phyloP scores from a whole-genome alignment of 2,329 filamentous ascomycete species.

The Fusarium sarcochroum region DNA sequence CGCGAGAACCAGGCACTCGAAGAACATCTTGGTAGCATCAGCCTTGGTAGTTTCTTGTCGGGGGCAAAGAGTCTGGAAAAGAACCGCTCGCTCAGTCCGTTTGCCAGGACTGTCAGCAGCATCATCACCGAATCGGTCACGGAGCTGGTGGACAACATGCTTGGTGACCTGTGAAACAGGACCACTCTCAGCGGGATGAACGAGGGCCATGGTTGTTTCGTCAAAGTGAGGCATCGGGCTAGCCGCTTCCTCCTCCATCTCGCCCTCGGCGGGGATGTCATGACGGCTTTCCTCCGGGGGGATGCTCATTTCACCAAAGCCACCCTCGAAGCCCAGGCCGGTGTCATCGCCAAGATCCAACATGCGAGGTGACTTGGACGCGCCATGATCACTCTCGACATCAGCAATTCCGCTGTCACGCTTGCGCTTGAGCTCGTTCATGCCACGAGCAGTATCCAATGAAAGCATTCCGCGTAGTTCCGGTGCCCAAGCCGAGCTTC shows the following conservation, averaged over 20 bases:
- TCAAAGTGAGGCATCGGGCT: slow-evolving; percentile 77
- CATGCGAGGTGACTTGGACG: slow-evolving; percentile 75
- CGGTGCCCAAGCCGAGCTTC: slow-evolving; percentile 86
- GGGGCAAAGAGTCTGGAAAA: slow-evolving; percentile 93
- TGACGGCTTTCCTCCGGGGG: slow-evolving; percentile 73
- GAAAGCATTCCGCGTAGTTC: slow-evolving; percentile 95
- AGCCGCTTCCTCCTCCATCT: slow-evolving; percentile 59
- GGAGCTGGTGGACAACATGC: slow-evolving; percentile 93
- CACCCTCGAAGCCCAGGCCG: slow-evolving; percentile 61
- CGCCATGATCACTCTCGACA: slow-evolving; percentile 76
- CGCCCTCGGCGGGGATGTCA: slow-evolving; percentile 73
- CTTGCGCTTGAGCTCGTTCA: slow-evolving; percentile 92
- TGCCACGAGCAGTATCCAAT: slow-evolving; percentile 81
- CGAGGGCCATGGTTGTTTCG: slow-evolving; percentile 80
- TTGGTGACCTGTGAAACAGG: slow-evolving; percentile 93
- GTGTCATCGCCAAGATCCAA: slow-evolving; percentile 78
- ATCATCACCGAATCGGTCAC: slow-evolving; percentile 85
- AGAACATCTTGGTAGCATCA: slow-evolving; percentile 99
- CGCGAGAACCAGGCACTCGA: slow-evolving; percentile 93
- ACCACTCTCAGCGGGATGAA: slow-evolving; percentile 86
- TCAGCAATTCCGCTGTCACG: slow-evolving; percentile 89
- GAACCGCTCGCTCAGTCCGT: slow-evolving; percentile 80
- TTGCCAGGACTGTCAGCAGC: slow-evolving; percentile 78
- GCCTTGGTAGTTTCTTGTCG: slow-evolving; percentile 84
- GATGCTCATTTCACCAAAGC: slow-evolving; percentile 67